Evolutionary conservation across 2,329 filamentous ascomycete genomes (phyloP), one percentile per base, ranked within the genome.

Genomic region (Arthrobotrys iridis): DNA sequence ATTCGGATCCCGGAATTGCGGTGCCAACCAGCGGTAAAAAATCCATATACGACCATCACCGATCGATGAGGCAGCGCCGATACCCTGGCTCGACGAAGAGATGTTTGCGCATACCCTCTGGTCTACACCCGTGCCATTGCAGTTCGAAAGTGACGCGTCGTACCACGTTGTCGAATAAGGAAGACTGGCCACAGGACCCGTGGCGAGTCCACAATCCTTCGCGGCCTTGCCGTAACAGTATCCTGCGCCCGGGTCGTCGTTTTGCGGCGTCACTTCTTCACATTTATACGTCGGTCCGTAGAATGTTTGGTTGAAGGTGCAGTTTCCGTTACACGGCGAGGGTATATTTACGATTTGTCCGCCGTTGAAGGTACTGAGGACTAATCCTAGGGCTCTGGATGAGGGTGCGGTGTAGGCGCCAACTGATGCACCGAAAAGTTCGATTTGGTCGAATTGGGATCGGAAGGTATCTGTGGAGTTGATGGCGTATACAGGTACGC

Each of bases 251-350:
- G 57, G 57, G 11, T 43, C 35, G 15, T 60, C 57, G 37, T 60
- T 60, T 15, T 43, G 15, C 10, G 37, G 33, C 3, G 57, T 60
- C 4, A 60, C 57, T 30, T 60, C 57, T 13, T 60, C 57, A 24
- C 57, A 60, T 60, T 60, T 60, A 13, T 43, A 60, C 3, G 57
- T 28, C 4, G 57, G 57, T 2, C 35, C 57, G 35, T 1, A 60
- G 20, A 60, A 60, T 3, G 57, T 60, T 15, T 60, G 57, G 22
- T 60, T 60, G 57, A 60, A 60, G 20, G 57, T 60, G 37, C 57
- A 60, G 37, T 60, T 60, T 28, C 57, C 57, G n/a, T 22, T 24
- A 24, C 57, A 60, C 3, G 57, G 57, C 15, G 57, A 60, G 3
- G 35, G 35, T 28, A 60, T 1, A 2, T 3, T 60, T 20, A 45